A percentile compares a stretch with the other conserved stretches of the same genome.
Conservation (phyloP, 495 filamentous ascomycete species). For the Xylaria castorea region DNA sequence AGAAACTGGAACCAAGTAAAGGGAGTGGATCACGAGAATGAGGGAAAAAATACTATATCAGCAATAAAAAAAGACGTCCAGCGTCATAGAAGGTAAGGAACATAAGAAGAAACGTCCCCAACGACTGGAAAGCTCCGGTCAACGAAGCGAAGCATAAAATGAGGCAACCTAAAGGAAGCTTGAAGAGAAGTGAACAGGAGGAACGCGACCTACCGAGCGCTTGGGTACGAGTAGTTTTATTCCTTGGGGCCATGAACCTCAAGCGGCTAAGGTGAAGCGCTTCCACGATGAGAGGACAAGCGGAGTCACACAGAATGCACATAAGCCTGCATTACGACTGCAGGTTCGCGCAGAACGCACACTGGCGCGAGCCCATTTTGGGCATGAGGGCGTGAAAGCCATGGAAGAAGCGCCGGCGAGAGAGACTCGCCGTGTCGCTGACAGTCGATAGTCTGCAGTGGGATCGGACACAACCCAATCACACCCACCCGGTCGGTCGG, state of each 20-base stretch:
- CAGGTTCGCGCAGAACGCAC: conserved; percentile 32
- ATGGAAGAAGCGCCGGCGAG: conserved; percentile 31
- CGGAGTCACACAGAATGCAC: conserved; percentile 34
- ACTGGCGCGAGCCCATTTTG: conserved; percentile 32
- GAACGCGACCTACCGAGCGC: conserved; percentile 34
- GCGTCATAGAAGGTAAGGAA: conserved; percentile 48
- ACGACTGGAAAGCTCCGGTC: conserved; percentile 57
- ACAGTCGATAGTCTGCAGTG: conserved; percentile 31
- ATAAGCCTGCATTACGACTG: conserved; percentile 33
- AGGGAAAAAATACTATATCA: conserved; percentile 31
- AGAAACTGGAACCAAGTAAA: conserved; percentile 34
- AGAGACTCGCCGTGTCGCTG: conserved; percentile 27
- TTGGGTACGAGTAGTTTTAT: conserved; percentile 45
- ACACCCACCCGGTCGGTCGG: conserved; percentile 26
- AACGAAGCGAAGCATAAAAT: conserved; percentile 54
- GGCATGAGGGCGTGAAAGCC: conserved; percentile 37
- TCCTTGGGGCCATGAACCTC: conserved; percentile 30
- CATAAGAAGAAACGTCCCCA: conserved; percentile 36
- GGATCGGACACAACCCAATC: conserved; percentile 32
- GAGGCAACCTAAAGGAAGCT: conserved; percentile 46
- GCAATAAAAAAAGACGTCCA: conserved; percentile 46
- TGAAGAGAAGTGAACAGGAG: conserved; percentile 40
- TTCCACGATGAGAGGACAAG: conserved; percentile 35
- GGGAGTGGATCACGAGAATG: conserved; percentile 26
- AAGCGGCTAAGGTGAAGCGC: conserved; percentile 43